Evolutionary conservation across 352 stramenopile species (phyloP).

Genomic region (Phytophthora sojae): DNA sequence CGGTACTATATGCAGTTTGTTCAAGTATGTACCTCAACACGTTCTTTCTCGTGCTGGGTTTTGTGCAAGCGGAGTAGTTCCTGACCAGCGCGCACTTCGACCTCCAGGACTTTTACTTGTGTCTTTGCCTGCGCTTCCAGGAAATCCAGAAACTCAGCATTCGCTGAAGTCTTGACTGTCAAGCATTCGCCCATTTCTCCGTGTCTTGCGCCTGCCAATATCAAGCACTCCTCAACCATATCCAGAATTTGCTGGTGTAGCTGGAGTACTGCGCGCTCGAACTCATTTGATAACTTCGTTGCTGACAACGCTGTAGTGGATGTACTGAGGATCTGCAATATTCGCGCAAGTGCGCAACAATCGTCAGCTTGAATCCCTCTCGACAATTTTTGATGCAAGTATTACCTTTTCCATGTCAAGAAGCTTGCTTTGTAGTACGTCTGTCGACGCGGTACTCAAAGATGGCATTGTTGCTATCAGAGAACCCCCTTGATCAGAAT

Average conservation of each 20-base stretch:
- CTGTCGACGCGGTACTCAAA: not conserved
- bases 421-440: conserved; percentile 23
- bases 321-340: conserved; percentile 43
- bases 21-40: conserved; percentile 35
- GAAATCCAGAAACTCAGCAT: conserved; percentile 53
- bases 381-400: not conserved
- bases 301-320: conserved; percentile 29
- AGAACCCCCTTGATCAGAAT: not conserved
- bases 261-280: conserved; percentile 43
- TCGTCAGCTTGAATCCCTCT: conserved; percentile 3
- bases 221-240: conserved; percentile 38
- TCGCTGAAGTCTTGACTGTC: conserved; percentile 5
- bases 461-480: not conserved
- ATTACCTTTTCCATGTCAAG: conserved; percentile 46
- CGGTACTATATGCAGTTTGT: not conserved
- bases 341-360: not conserved
- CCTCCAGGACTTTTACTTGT: conserved; percentile 65
- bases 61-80: conserved; percentile 70
- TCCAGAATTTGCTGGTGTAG: conserved; percentile 44
- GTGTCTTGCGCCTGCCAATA: conserved; percentile 7
- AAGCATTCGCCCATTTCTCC: not conserved
- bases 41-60: conserved; percentile 59
- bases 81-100: conserved; percentile 65
- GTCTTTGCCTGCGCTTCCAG: conserved; percentile 49
- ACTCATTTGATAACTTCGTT: conserved; percentile 30